Evolutionary conservation across 2,329 filamentous ascomycete species (phyloP), one percentile per base, ranked within the genome.

Genomic region (Colletotrichum gloeosporioides): DNA sequence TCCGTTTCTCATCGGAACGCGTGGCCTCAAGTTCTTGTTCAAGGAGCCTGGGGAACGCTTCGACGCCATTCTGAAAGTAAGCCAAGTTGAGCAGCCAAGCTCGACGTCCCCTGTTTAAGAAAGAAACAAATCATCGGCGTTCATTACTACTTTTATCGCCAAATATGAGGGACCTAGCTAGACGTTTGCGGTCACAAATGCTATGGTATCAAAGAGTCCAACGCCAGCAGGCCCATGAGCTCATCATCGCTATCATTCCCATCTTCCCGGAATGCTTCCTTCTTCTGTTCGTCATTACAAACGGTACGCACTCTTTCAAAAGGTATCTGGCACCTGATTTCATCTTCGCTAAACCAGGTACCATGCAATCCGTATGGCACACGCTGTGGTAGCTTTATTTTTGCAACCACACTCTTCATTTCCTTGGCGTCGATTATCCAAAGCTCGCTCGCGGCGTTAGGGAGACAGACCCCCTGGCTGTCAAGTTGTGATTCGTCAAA

Each of bases 281-380:
- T 68, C 65, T 53, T 15, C n/a, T 34, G 12, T 15, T 27, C n/a
- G 13, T 29, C n/a, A 29, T 6, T 32, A 15, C 9, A 22, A 16
- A 57, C 15, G 1, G 25, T n/a, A 13, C 73, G 68, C 15, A 74
- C 59, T 13, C 25, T 57, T 4, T 79, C 71, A 1, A 79, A 82
- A 32, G 79, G 78, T 32, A 86, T 84, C 80, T 93, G 92, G 3
- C 81, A 81, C 9, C 79, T 77, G 27, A 93, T 88, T 75, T 92
- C 86, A 4, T 87, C 84, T 72, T 90, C 87, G 0, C 86, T 83
- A 71, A 93, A 93, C 90, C 92, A 94, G 8, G 86, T 87, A 6
- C 91, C 92, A 80, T 94, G 93, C 65, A 95, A 82, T 0, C 93
- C 93, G 79, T 95, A 95, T 0, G 93, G 93, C 1, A 95, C 92